These are phyloP conservation scores for Ophiostoma sp. DNA, from an alignment of 2,329 filamentous ascomycete genomes.

Conservation along the genomic window DNA sequence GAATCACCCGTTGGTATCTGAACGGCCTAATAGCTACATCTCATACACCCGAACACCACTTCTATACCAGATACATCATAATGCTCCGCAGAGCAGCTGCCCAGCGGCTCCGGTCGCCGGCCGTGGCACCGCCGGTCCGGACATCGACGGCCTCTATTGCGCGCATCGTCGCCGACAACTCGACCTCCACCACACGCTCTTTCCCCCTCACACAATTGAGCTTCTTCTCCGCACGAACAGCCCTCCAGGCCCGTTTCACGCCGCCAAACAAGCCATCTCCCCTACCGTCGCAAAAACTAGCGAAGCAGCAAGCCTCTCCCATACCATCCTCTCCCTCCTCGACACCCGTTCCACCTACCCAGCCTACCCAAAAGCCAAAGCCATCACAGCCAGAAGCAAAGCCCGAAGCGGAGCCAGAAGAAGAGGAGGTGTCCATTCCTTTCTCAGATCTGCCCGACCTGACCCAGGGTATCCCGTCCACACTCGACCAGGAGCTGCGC, in stretches of 20 bases:
- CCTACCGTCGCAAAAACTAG: not conserved
- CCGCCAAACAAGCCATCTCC: constrained; percentile 6
- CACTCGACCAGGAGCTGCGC: constrained; percentile 69
- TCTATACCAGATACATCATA: not conserved
- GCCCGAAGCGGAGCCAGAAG: constrained; percentile 17
- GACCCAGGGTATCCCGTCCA: constrained; percentile 91
- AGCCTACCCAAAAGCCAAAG: constrained; percentile 17
- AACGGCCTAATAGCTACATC: not conserved
- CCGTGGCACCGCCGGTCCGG: constrained; percentile 11
- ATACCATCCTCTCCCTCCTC: constrained; percentile 3
- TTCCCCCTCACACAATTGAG: not conserved
- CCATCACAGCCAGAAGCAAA: constrained; percentile 26
- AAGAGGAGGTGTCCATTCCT: constrained; percentile 37
- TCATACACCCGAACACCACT: too few relatives aligned
- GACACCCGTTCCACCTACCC: not conserved
- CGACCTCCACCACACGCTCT: not conserved
- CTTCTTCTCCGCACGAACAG: constrained; percentile 18
- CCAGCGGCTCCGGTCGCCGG: constrained; percentile 23
- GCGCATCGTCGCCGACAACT: not conserved
- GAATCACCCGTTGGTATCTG: too few relatives aligned
- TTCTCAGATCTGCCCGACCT: constrained; percentile 76
- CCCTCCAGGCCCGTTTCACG: constrained; percentile 14
- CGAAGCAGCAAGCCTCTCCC: not conserved
- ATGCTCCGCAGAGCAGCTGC: constrained; percentile 25
- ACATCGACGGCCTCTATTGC: constrained; percentile 11